Evolutionary conservation across 495 filamentous ascomycete genomes (phyloP), one percentile per base, ranked within the genome.

Genomic region (Trichoderma parareesei): DNA sequence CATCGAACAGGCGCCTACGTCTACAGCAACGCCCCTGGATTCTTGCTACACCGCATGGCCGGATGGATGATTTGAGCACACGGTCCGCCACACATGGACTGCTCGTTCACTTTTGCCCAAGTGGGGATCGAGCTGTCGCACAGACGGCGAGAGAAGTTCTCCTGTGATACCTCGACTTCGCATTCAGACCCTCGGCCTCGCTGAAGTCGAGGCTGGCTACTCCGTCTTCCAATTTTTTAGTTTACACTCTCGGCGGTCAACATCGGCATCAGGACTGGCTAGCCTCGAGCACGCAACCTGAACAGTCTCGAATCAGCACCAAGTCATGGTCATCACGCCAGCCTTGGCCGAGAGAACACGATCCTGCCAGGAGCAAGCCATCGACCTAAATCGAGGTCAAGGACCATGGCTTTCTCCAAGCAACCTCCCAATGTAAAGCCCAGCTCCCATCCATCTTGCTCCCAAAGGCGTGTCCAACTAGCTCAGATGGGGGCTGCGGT

Each of bases 131-230:
- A 57, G 4, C 14, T 9, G 53, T 57, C 37, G 10, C 33, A 57
- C 53, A 57, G 27, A 57, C 27, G 53, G 53, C 33, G 20, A 13
- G 18, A 57, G 18, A 13, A 11, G 8, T 11, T 37, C 9, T 57
- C 53, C 14, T 57, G 53, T 57, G 53, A 14, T 35, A 57, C 53
- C 27, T 57, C 53, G 33, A n/a, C 14, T 57, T 57, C 53, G 27
- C 33, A 10, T 14, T 57, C 53, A 11, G 2, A 10, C 53, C 9
- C 53, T 57, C 53, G 53, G 53, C 53, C 53, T 57, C 27, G 27
- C 33, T 33, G 53, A 9, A 57, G 35, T 37, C 33, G 20, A 10
- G 53, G 10, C 53, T 37, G 53, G 10, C 53, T 37, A 57, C 27
- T 11, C 53, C 37, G 5, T 35, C 20, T 57, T 10, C 53, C 14